Conservation (phyloP, 2,329 filamentous ascomycete species). For the Clarireedia homoeocarpa region DNA sequence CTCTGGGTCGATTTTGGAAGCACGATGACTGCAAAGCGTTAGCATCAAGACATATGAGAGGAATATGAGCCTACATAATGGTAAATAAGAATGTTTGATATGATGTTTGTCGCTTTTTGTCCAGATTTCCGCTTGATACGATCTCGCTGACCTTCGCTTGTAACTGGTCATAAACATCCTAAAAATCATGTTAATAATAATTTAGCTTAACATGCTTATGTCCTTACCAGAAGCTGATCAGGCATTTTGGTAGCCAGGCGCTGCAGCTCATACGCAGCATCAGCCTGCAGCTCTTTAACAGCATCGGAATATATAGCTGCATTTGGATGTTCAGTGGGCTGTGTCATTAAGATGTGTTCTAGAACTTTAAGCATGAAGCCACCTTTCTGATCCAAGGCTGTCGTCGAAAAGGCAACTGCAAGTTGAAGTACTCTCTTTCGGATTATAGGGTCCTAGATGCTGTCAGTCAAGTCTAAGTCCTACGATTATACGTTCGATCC, state of each 20-base stretch:
- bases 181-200: slow-evolving; percentile 19
- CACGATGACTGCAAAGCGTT: slow-evolving; percentile 58
- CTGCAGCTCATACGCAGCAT: slow-evolving; percentile 82
- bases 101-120: slow-evolving; percentile 77
- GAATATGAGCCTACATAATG: slow-evolving; percentile 54
- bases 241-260: slow-evolving; percentile 85
- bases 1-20: slow-evolving; percentile 63
- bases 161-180: slow-evolving; percentile 78
- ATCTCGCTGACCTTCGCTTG: slow-evolving; percentile 78
- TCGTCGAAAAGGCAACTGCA: slow-evolving; percentile 77
- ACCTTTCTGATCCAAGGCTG: slow-evolving; percentile 67
- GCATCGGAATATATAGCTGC: slow-evolving; percentile 74
- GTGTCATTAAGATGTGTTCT: slow-evolving; percentile 82
- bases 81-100: slow-evolving; percentile 90
- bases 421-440: slow-evolving; percentile 75
- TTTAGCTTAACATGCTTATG: neutral
- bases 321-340: slow-evolving; percentile 64
- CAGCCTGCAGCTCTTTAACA: slow-evolving; percentile 77
- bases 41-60: neutral
- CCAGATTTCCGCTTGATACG: slow-evolving; percentile 61
- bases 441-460: slow-evolving; percentile 61
- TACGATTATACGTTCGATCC: neutral
- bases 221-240: slow-evolving; percentile 64
- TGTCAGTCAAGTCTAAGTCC: slow-evolving; percentile 12
- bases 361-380: slow-evolving; percentile 82